Base-by-base conservation (phyloP, 2,329 filamentous ascomycete species). In the Fusarium algeriense region DNA sequence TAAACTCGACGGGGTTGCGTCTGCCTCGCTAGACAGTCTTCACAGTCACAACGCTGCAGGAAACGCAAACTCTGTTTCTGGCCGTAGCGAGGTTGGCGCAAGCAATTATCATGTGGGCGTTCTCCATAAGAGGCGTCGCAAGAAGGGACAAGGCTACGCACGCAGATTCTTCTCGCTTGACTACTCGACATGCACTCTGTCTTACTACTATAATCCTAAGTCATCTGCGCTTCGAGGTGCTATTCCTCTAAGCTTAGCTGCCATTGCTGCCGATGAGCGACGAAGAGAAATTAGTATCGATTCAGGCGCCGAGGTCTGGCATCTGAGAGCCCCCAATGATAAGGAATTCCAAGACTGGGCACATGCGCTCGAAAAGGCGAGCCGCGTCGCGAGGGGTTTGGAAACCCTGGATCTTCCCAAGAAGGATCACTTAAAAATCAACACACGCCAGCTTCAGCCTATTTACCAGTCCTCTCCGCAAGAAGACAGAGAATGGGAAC, bases 261-360 rank as follows among this genome's bases (percentile, higher is more conserved):
- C 94, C 7, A 92, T 99, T 64, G 93, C 95, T 6, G 94, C 94
- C 11, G 95, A 97, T 78, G 93, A 96, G 79, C 90, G 93, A 76
- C 90, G 93, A 40, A 89, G 94, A 70, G 95, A 98, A 80, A 97
- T 99, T 57, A 97, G 92, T 44, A 96, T 99, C 62, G 96, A 99
- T 79, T 98, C 96, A 0, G 96, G 96, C 2, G 95, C 96, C 5
- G 96, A 99, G 81, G 90, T 99, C 30, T 99, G 96, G 96, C 96
- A 98, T 82, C 85, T 99, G 34, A 91, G 91, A 76, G 94, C 96
- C 6, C 89, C 88, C 53, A 97, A 93, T 74, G 88, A 90, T 53
- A 92, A 92, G 71, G 95, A 98, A 69, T 99, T 98, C 78, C 87
- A 89, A 49, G 91, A 92, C 20, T 99, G 96, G 96, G 94, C 92